These are phyloP conservation scores for Phaeotremella skinneri DNA, from an alignment of 768 basidiomycete genomes.

Conservation along the genomic window DNA sequence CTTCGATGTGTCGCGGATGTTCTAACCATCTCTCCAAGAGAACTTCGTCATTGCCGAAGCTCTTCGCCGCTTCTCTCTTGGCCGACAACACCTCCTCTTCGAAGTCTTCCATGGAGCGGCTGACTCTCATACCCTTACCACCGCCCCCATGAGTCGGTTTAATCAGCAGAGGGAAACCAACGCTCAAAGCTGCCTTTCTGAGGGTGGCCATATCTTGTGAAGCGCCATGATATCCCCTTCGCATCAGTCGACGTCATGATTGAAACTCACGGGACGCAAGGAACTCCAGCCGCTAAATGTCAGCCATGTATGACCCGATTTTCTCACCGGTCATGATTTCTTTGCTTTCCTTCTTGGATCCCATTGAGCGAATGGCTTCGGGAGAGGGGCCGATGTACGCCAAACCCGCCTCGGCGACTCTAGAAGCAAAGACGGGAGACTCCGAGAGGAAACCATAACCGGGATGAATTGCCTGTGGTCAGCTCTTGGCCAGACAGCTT, in stretches of 20 bases:
- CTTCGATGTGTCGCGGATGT: conserved; percentile 85
- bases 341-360: conserved; percentile 96
- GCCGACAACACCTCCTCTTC: conserved; percentile 79
- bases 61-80: conserved; percentile 79
- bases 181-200: conserved; percentile 65
- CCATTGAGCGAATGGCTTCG: conserved; percentile 87
- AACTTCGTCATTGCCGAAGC: conserved; percentile 82
- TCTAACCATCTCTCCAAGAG: conserved; percentile 85
- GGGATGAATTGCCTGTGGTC: conserved; percentile 77
- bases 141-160: conserved; percentile 96
- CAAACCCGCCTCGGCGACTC: conserved; percentile 72
- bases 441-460: conserved; percentile 93
- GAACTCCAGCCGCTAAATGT: conserved; percentile 73
- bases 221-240: conserved; percentile 74
- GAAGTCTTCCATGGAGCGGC: conserved; percentile 67
- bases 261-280: conserved; percentile 67
- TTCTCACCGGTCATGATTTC: conserved; percentile 79
- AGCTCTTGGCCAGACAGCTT: conserved; percentile 12
- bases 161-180: conserved; percentile 88
- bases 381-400: conserved; percentile 89
- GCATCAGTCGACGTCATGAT: not conserved
- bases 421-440: conserved; percentile 76
- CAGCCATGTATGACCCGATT: conserved; percentile 2
- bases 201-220: conserved; percentile 75
- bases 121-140: conserved; percentile 91